Evolutionary conservation across 768 basidiomycete genomes (phyloP).

Genomic region (Tylopilus sp.): DNA sequence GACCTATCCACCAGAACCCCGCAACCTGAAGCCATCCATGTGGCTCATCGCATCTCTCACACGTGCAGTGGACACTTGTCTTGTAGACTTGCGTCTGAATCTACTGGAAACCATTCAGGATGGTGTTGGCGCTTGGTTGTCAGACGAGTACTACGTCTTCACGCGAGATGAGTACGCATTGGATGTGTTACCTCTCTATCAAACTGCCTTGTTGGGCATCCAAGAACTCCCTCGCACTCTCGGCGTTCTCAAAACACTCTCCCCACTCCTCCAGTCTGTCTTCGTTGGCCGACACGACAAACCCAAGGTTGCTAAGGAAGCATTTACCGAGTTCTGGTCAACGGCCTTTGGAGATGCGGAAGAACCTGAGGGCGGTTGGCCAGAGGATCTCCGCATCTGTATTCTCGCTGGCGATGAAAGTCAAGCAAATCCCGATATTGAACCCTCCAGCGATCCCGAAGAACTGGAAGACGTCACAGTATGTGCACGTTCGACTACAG

Average conservation of each 20-base stretch:
- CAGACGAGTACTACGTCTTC: conserved; percentile 53
- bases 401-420: conserved; percentile 16
- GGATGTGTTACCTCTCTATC: conserved; percentile 64
- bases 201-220: conserved; percentile 52
- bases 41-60: conserved; percentile 64
- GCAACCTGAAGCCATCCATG: conserved; percentile 48
- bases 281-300: conserved; percentile 52
- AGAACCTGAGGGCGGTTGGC: conserved; percentile 53
- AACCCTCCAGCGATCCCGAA: conserved; percentile 26
- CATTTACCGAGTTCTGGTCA: conserved; percentile 65
- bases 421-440: conserved; percentile 4
- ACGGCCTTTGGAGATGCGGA: conserved; percentile 39
- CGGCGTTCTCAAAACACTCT: conserved; percentile 44
- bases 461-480: conserved; percentile 16
- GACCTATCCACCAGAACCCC: conserved; percentile 63
- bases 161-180: conserved; percentile 51
- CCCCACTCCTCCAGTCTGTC: conserved; percentile 52
- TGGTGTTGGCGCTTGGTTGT: conserved; percentile 58
- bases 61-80: conserved; percentile 53
- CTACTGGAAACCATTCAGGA: conserved; percentile 52
- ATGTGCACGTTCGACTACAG: conserved; percentile 1
- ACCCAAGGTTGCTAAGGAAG: conserved; percentile 40
- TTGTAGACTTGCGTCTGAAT: conserved; percentile 41
- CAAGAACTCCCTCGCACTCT: conserved; percentile 42
- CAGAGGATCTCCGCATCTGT: conserved; percentile 41